Evolutionary conservation across 176 grass and related monocot genomes (phyloP).

Genomic region (Panicum miliaceum): DNA sequence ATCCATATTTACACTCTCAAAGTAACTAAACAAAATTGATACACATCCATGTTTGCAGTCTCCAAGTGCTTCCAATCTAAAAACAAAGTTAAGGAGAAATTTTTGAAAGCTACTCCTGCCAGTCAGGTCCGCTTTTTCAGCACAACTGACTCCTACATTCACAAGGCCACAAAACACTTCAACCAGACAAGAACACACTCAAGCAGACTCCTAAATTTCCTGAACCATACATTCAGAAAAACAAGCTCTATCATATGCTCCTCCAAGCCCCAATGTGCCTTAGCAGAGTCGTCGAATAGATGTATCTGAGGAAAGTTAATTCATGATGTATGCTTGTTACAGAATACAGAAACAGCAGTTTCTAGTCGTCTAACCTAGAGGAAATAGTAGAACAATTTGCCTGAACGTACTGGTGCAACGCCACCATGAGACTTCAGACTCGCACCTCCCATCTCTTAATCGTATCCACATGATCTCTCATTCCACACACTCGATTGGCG

Average conservation of each 20-base stretch:
- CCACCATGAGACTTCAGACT: too few relatives aligned
- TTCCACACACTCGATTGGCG: not conserved
- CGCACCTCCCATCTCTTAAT: not conserved
- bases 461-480: not conserved
- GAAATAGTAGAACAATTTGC: not conserved
- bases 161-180: not conserved
- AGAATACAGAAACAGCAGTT: not conserved
- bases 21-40: not conserved
- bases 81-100: not conserved
- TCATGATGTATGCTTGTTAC: not conserved
- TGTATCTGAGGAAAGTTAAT: not conserved
- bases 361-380: not conserved
- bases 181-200: not conserved
- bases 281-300: not conserved
- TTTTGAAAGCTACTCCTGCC: not conserved
- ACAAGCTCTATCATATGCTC: not conserved
- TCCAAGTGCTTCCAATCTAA: not conserved
- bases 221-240: not conserved
- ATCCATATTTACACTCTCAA: not conserved
- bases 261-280: not conserved
- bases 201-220: not conserved
- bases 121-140: not conserved
- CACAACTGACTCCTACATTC: not conserved
- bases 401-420: not conserved
- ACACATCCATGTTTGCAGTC: not conserved